Conservation (phyloP, 495 filamentous ascomycete genomes). For the Darksidea phi region DNA sequence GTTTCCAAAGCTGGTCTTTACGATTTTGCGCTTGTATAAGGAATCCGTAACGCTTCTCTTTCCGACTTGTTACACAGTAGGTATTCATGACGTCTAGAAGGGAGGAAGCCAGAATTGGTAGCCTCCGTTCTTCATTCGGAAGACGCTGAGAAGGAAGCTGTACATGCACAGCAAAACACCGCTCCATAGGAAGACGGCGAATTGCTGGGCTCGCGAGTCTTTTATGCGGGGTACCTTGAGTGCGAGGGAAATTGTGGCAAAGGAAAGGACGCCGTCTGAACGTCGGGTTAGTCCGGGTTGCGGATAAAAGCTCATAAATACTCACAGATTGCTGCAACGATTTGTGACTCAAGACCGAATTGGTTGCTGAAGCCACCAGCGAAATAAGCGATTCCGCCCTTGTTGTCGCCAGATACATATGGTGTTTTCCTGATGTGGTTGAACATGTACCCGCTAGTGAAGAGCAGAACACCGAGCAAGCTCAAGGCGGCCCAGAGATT, state of each 20-base stretch:
- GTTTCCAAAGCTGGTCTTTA: too few relatives aligned
- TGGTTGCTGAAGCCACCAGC: conserved; percentile 93
- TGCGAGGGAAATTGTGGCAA: conserved; percentile 83
- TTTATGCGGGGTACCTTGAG: conserved; percentile 86
- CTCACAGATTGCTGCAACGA: conserved; percentile 94
- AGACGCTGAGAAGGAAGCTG: conserved; percentile 90
- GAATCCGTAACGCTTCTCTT: too few relatives aligned
- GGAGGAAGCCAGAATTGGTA: conserved; percentile 95
- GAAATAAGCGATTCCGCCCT: conserved; percentile 86
- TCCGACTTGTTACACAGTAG: too few relatives aligned
- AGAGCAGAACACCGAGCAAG: conserved; percentile 85
- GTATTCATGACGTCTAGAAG: too few relatives aligned
- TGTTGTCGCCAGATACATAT: conserved; percentile 86
- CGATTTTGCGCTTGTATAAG: too few relatives aligned
- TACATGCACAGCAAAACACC: conserved; percentile 77
- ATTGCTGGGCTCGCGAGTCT: conserved; percentile 72
- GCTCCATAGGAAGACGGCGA: conserved; percentile 81
- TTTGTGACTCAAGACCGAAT: conserved; percentile 93
- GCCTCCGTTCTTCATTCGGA: conserved; percentile 89
- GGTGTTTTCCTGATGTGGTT: conserved; percentile 96
- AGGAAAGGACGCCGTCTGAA: conserved; percentile 86
- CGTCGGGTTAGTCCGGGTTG: conserved; percentile 1
- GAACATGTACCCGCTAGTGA: conserved; percentile 98
- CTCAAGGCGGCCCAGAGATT: conserved; percentile 92
- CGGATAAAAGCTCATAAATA: conserved; percentile 24